Percentiles rank a stretch among this genome's conserved stretches.
phyloP scores from a whole-genome alignment of 1,284 basidiomycete genomes.

The Phlebopus sp. region DNA sequence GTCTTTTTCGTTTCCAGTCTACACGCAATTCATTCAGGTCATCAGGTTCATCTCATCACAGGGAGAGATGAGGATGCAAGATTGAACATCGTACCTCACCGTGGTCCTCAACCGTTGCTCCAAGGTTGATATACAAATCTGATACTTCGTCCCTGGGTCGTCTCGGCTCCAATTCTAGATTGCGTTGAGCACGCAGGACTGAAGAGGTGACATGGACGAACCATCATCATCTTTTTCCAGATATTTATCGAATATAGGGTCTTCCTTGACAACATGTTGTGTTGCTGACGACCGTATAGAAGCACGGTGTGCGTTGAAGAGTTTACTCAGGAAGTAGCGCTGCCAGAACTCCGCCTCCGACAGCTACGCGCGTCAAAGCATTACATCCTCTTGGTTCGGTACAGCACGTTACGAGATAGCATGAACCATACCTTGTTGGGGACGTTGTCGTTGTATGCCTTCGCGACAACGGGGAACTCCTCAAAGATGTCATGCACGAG shows the following conservation, averaged over 20 bases:
- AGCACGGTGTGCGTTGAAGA: slow-evolving; percentile 93
- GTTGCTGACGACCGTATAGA: slow-evolving; percentile 84
- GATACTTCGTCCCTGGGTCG: slow-evolving; percentile 65
- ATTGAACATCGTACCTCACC: slow-evolving; percentile 55
- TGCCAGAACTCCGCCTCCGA: slow-evolving; percentile 94
- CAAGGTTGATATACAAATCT: slow-evolving; percentile 81
- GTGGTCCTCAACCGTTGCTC: slow-evolving; percentile 91
- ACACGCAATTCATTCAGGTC: not conserved
- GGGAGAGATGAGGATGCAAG: not conserved
- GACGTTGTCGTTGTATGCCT: slow-evolving; percentile 91
- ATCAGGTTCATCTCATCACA: not conserved
- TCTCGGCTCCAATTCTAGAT: slow-evolving; percentile 77
- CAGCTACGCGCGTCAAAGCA: slow-evolving; percentile 47
- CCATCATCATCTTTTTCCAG: slow-evolving; percentile 94
- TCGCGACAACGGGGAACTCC: slow-evolving; percentile 93
- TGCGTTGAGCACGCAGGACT: not conserved
- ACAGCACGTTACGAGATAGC: slow-evolving; percentile 12
- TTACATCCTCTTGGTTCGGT: slow-evolving; percentile 4
- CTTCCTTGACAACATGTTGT: slow-evolving; percentile 85
- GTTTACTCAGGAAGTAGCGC: slow-evolving; percentile 91
- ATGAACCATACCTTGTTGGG: slow-evolving; percentile 64
- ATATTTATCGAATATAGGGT: slow-evolving; percentile 94
- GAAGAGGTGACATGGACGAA: slow-evolving; percentile 32
- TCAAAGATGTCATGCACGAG: slow-evolving; percentile 95
- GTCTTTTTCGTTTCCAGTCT: slow-evolving; percentile 88